These are phyloP conservation scores for Xylaria hypoxylon DNA, from an alignment of 2,329 filamentous ascomycete species.

Conservation along the genomic window DNA sequence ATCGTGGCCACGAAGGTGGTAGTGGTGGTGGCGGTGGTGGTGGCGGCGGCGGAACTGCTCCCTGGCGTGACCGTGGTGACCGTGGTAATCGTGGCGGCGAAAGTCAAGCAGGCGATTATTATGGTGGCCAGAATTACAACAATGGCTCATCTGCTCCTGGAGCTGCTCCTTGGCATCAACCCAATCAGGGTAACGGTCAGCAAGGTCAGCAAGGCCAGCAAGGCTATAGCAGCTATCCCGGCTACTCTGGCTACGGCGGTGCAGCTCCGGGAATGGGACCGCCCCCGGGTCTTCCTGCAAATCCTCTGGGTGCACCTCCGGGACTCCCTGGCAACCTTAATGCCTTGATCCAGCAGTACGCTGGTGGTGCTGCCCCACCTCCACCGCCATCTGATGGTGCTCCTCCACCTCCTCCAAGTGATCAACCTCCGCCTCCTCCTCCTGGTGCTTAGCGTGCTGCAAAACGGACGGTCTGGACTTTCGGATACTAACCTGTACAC, in stretches of 20 bases:
- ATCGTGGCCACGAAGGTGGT: constrained; percentile 61
- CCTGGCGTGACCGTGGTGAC: constrained; percentile 74
- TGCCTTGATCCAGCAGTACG: constrained; percentile 75
- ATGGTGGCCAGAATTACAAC: constrained; percentile 58
- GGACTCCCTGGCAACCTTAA: constrained; percentile 68
- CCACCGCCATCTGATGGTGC: constrained; percentile 72
- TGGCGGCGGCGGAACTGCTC: constrained; percentile 57
- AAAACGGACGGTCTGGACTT: constrained; percentile 31
- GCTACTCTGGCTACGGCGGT: constrained; percentile 60
- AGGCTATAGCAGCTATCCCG: constrained; percentile 66
- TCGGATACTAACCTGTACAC: constrained; percentile 43
- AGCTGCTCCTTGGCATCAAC: constrained; percentile 72
- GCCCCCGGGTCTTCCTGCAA: constrained; percentile 59
- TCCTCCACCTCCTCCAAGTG: constrained; percentile 69
- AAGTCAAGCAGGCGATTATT: constrained; percentile 55
- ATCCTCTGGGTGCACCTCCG: constrained; percentile 65
- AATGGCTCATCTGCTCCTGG: constrained; percentile 51
- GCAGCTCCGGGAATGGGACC: constrained; percentile 65
- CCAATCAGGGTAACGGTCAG: constrained; percentile 54
- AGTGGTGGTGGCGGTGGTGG: constrained; percentile 53
- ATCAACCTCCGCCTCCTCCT: constrained; percentile 71
- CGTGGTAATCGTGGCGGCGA: constrained; percentile 57
- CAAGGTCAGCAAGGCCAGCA: too few species aligned
- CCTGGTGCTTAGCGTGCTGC: constrained; percentile 57
- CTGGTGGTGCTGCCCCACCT: constrained; percentile 61